Conservation (phyloP, 2,329 filamentous ascomycete species). For the Nemania sp. region DNA sequence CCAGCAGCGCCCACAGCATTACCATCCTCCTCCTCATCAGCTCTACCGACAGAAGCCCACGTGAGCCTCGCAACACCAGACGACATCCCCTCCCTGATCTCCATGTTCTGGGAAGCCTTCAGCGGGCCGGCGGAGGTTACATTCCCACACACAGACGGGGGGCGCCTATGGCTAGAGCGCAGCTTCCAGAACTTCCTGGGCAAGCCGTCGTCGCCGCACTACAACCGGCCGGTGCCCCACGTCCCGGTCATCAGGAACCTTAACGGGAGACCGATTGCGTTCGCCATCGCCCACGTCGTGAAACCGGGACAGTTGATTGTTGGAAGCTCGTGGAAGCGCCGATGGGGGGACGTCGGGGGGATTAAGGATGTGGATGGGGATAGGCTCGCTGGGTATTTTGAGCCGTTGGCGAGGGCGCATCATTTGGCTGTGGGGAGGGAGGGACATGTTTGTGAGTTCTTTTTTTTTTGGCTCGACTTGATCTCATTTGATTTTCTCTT, state of each 20-base stretch:
- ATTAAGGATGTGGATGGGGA: constrained; percentile 29
- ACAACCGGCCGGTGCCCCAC: constrained; percentile 29
- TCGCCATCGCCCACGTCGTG: constrained; percentile 31
- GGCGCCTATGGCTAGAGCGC: constrained; percentile 32
- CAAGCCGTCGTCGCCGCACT: constrained; percentile 28
- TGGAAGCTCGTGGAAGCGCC: constrained; percentile 32
- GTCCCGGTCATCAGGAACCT: constrained; percentile 25
- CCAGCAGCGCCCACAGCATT: background rate
- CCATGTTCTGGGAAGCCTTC: constrained; percentile 35
- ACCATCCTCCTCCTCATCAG: too few species aligned
- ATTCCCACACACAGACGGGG: constrained; percentile 32
- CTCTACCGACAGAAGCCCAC: constrained; percentile 10
- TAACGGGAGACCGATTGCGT: constrained; percentile 28
- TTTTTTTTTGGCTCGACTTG: background rate
- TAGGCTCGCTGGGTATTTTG: constrained; percentile 31
- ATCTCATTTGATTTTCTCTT: background rate
- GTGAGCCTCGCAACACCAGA: constrained; percentile 30
- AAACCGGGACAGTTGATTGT: constrained; percentile 30
- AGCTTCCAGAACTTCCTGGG: constrained; percentile 34
- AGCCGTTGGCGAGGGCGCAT: constrained; percentile 32
- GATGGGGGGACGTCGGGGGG: constrained; percentile 31
- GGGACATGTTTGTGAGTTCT: constrained; percentile 33
- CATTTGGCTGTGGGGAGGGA: constrained; percentile 31
- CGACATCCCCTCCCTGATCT: constrained; percentile 30
- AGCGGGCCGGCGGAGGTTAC: constrained; percentile 29